Conservation (phyloP, 2,329 filamentous ascomycete genomes). For the Pestalotiopsis sp. region DNA sequence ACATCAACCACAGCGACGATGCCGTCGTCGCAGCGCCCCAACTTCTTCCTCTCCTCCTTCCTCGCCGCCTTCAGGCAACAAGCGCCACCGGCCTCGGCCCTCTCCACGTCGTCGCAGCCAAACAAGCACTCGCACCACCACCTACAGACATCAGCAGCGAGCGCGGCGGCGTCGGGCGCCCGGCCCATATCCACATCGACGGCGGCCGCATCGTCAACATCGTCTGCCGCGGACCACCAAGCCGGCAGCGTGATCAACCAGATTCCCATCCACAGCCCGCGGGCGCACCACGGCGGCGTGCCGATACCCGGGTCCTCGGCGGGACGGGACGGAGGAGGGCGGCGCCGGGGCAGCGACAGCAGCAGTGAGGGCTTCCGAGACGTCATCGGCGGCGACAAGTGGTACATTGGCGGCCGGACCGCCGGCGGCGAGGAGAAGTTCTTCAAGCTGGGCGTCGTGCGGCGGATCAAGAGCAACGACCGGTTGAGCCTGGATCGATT, state of each 20-base stretch:
- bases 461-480: constrained; percentile 73
- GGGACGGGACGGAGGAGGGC: constrained; percentile 22
- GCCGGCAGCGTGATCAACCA: constrained; percentile 33
- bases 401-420: constrained; percentile 80
- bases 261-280: constrained; percentile 32
- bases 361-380: constrained; percentile 77
- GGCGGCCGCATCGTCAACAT: constrained; percentile 2
- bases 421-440: constrained; percentile 79
- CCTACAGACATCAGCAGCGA: constrained; percentile 14
- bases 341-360: constrained; percentile 73
- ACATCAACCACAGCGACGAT: constrained; percentile 15
- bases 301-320: constrained; percentile 25
- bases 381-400: constrained; percentile 72
- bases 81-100: constrained; percentile 22
- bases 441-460: constrained; percentile 79
- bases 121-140: constrained; percentile 28
- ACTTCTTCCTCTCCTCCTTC: constrained; percentile 36
- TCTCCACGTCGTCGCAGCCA: constrained; percentile 30
- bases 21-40: constrained; percentile 35
- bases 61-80: constrained; percentile 36
- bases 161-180: constrained; percentile 16
- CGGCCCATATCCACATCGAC: constrained; percentile 26
- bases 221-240: not conserved
- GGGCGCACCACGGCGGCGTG: constrained; percentile 17
- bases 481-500: constrained; percentile 74